Base-by-base conservation (phyloP, 2,329 filamentous ascomycete genomes). In the Clathrospora elynae region DNA sequence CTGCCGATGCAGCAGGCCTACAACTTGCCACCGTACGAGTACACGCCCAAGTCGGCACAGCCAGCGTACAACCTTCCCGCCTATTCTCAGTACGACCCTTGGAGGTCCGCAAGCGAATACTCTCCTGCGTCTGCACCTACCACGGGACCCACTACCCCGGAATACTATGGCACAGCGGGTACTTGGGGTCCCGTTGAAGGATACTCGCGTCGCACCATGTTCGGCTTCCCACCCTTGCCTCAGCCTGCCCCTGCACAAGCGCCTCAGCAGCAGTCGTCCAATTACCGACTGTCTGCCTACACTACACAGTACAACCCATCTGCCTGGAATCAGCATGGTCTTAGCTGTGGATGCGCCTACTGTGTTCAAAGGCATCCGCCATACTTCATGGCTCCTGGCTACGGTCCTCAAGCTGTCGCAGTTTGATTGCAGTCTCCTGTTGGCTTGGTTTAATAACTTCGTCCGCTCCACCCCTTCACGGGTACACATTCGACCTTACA, bases 111-210 rank as follows among this genome's bases (percentile, higher is more conserved):
- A 59, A 77, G 46, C 65, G 69, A 72, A 14, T 61, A 74, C 46
- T 80, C 78, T 32, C 78, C 78, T 46, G 73, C 75, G n/a, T 80
- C 78, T 18, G 76, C 76, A 31, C 75, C 77, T 11, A 76, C 78
- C 45, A 79, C 78, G 23, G 77, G 76, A 26, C 74, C 78, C 14
- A 75, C 75, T 35, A 80, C 78, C 26, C 78, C 78, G 12, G 78
- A 80, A 48, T 78, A 78, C 54, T 72, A 76, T 61, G 75, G 73
- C 43, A 63, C 71, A 28, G 67, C 71, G 36, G 71, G 71, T 46
- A 64, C 69, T 47, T 79, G 79, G 68, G 78, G 71, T 56, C 74
- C 79, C 19, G 55, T 59, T 31, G 70, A 71, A 39, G 67, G 68
- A 22, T 71, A 71, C 52, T 71, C 69, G 32, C 66, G 68, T 61